Conservation (phyloP, 2,329 filamentous ascomycete species). For the Geosmithia putterillii region DNA sequence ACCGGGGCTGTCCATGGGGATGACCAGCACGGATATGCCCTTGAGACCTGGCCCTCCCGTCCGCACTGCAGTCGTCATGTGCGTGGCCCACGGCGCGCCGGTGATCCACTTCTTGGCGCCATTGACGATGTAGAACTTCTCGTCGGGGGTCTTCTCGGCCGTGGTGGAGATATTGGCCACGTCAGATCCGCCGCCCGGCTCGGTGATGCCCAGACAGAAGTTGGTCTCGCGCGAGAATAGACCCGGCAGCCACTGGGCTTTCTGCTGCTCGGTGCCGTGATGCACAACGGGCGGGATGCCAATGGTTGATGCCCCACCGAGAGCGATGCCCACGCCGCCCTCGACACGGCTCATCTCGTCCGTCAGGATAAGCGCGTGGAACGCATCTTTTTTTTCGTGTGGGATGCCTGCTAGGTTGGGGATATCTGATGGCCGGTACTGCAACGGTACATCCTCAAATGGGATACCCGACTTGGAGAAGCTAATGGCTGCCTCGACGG, state of each 20-base stretch:
- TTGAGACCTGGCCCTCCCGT: constrained; percentile 39
- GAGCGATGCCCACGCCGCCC: constrained; percentile 40
- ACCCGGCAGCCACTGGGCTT: constrained; percentile 4
- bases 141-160: constrained; percentile 30
- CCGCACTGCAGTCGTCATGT: constrained; percentile 49
- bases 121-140: constrained; percentile 46
- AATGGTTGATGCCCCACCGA: constrained; percentile 49
- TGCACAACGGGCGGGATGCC: constrained; percentile 52
- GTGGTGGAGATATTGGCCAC: constrained; percentile 52
- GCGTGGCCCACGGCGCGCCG: constrained; percentile 45
- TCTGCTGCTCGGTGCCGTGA: constrained; percentile 48
- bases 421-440: constrained; percentile 21
- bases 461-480: constrained; percentile 26
- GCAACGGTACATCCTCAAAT: constrained; percentile 18
- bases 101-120: constrained; percentile 61
- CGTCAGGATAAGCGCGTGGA: constrained; percentile 39
- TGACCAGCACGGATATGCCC: constrained; percentile 46
- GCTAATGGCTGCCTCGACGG: constrained; percentile 21
- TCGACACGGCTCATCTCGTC: constrained; percentile 43
- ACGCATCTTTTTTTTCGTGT: constrained; percentile 25
- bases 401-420: background rate
- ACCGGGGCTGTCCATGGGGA: constrained; percentile 36
- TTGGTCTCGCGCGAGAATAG: constrained; percentile 4
- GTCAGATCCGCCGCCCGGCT: constrained; percentile 23
- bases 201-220: constrained; percentile 9